Conservation (phyloP, 1,284 basidiomycete genomes). For the Testicularia cyperi region DNA sequence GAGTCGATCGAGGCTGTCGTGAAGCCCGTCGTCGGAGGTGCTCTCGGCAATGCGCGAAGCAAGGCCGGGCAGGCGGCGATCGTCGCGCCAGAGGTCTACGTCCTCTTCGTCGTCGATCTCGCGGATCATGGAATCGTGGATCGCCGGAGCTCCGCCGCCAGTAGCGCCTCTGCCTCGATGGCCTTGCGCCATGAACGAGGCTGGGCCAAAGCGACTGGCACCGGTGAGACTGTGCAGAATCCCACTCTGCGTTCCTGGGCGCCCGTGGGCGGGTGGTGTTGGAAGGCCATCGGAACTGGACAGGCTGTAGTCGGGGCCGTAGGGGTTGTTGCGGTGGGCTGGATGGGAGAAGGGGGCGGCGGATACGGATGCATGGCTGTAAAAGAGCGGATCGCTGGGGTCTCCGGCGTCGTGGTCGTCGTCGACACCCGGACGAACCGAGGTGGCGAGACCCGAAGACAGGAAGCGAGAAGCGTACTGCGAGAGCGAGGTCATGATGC, state of each 20-base stretch:
- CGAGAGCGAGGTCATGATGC: conserved; percentile 34
- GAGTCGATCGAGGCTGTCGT: conserved; percentile 22
- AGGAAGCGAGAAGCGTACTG: conserved; percentile 45
- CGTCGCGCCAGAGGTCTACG: conserved; percentile 42
- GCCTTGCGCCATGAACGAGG: conserved; percentile 22
- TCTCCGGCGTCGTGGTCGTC: conserved; percentile 32
- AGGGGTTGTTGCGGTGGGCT: conserved; percentile 19
- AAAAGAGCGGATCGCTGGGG: conserved; percentile 34
- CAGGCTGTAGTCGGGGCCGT: conserved; percentile 37
- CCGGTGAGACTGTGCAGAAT: conserved; percentile 36
- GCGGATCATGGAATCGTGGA: conserved; percentile 39
- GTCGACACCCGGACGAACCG: conserved; percentile 16
- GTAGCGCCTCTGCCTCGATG: conserved; percentile 7
- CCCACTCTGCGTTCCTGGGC: conserved; percentile 18
- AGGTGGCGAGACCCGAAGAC: conserved; percentile 26
- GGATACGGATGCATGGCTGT: conserved; percentile 33
- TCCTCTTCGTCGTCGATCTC: conserved; percentile 47
- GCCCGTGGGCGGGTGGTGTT: conserved; percentile 12
- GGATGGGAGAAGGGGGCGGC: conserved; percentile 33
- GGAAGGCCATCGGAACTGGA: conserved; percentile 45
- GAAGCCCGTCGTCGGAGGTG: conserved; percentile 19
- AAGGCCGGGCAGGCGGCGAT: conserved; percentile 25
- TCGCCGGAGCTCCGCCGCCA: conserved; percentile 2
- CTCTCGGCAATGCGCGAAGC: conserved; percentile 26
- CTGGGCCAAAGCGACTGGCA: conserved; percentile 34